Percentiles rank a stretch among this genome's conserved stretches.
phyloP scores from a whole-genome alignment of 139 green algal species.

The Nannochloris sp. region DNA sequence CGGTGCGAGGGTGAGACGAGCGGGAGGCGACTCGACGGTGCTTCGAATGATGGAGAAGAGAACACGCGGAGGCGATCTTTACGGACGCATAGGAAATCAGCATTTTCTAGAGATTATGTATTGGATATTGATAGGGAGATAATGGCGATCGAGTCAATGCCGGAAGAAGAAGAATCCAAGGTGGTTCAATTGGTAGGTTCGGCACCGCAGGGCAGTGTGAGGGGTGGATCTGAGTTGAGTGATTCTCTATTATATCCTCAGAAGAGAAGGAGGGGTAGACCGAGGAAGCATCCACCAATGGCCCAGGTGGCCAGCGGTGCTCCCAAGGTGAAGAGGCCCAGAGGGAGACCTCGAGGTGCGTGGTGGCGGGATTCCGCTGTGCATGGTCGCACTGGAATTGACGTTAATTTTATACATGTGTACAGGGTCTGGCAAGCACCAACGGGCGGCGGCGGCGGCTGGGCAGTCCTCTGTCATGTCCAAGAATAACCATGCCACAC shows the following conservation, averaged over 20 bases:
- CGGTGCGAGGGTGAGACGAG: too few relatives aligned
- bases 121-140: conserved; percentile 8
- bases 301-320: neutral
- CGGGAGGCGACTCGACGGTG: too few relatives aligned
- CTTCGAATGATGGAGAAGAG: neutral
- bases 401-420: neutral
- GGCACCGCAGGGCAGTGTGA: too few relatives aligned
- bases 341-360: conserved; percentile 16
- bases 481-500: too few relatives aligned
- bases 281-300: conserved; percentile 8
- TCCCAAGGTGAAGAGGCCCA: conserved; percentile 1
- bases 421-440: conserved; percentile 25
- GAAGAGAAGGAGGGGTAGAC: conserved; percentile 11
- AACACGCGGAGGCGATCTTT: neutral
- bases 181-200: too few relatives aligned
- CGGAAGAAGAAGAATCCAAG: too few relatives aligned
- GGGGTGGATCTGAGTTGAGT: neutral
- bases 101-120: conserved; percentile 3
- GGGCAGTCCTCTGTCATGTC: neutral
- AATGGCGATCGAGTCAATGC: conserved; percentile 6
- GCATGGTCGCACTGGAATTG: too few relatives aligned
- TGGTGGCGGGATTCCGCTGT: too few relatives aligned
- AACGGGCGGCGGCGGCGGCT: conserved; percentile 15
- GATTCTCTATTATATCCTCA: conserved; percentile 4
- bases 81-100: neutral